Base-by-base conservation (phyloP, 2,329 filamentous ascomycete species). In the Aureobasidium pullulans region DNA sequence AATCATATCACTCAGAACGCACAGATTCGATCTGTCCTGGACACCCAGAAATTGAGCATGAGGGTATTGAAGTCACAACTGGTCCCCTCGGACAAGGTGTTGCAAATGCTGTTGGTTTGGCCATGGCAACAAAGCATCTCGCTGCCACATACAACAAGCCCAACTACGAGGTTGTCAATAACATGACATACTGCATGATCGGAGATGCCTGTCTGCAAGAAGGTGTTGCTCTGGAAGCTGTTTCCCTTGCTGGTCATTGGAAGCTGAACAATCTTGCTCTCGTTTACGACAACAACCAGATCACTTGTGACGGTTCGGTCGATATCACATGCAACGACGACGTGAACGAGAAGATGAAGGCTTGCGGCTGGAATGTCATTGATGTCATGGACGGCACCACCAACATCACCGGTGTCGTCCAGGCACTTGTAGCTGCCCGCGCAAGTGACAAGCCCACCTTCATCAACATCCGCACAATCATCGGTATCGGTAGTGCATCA, bases 221-320 rank as follows among this genome's bases (percentile, higher is more conserved):
- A 66, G 82, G 82, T 42, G 79, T 84, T 1, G 77, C 75, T 0
- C 72, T 83, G n/a, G 82, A 84, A 66, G 76, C 82, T 0, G 77
- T 84, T 54, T 77, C 78, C n/a, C 73, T 83, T 11, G 81, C 81
- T 4, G 81, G 80, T 1, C 79, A 83, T 67, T 77, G 75, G 71
- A 75, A 71, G 63, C 72, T 84, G 19, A 77, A 81, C 70, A 84
- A 84, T 65, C 71, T 84, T 3, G 77, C 76, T 15, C 70, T 84
- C 31, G 78, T 83, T 56, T 84, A 83, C 63, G 82, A 84, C 64
- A 82, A 84, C 69, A 84, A 84, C 66, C 78, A 82, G 64, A 73
- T 84, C 48, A 83, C 81, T 7, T 84, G 81, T 64, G 81, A 84
- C 61, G 81, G 81, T 0, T 76, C 75, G 2, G 76, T 83, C 10